Evolutionary conservation across 75 land plant species (phyloP), one percentile per base, ranked within the genome.

Genomic region (Cryptomeria japonica): DNA sequence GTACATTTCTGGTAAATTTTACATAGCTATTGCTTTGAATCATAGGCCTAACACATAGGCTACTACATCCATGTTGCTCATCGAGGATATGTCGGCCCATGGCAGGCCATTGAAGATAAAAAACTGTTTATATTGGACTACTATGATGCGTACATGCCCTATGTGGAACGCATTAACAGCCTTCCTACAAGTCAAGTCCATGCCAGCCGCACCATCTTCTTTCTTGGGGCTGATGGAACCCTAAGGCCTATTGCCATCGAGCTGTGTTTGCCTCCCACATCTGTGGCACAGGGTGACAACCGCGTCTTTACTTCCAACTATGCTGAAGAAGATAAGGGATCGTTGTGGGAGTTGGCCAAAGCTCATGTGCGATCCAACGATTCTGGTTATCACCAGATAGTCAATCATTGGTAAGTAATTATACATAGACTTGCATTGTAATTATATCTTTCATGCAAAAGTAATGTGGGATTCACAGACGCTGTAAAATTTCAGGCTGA

Each of bases 261-360:
- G 89, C 90, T 95, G 78, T 92, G 92, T 46, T 91, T 96, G 7
- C 96, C 95, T 5, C 87, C 88, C 28, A 79, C 85, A 0, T 86
- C 87, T 7, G 88, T 86, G 22, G 86, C 86, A 84, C 91, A 91
- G 0, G 91, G 87, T 37, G 91, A 92, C 91, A 91, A 84, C 86
- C 76, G 89, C 15, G 97, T 94, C 38, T 95, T 92, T 85, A 89
- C 90, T 0, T 94, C 91, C 28, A 64, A 87, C 19, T 91, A 92
- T 72, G 58, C 13, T 58, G 83, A 88, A 42, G 90, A 92, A 5
- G 90, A 92, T 11, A 84, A 49, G 6, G 73, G 80, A 53, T 96
- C 95, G 98, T 87, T 96, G 2, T 96, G 98, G 98, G 86, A 90
- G 87, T 77, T 95, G 3, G 95, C 95, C 79, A 96, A 95, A 86